A percentile compares a stretch with the other conserved stretches of the same genome.
These are phyloP conservation scores for Remersonia thermophila DNA, from an alignment of 2,329 filamentous ascomycete species.

Conservation along the genomic window DNA sequence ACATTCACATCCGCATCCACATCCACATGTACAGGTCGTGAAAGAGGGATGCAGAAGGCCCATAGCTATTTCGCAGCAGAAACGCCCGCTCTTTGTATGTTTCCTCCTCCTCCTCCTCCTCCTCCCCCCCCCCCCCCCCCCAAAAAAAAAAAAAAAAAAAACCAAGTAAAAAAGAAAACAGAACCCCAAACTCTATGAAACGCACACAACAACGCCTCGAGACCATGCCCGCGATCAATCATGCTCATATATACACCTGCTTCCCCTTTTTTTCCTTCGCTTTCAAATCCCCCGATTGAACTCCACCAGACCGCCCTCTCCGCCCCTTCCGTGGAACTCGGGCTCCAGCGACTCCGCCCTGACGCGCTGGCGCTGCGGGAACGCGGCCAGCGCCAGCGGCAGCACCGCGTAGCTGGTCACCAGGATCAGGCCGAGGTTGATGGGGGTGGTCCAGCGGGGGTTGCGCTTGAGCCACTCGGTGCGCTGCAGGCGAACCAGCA, in stretches of 20 bases:
- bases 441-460: slow-evolving; percentile 63
- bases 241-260: too few species aligned
- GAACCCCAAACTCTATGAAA: too few species aligned
- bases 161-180: too few species aligned
- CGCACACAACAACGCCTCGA: neutral
- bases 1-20: too few species aligned
- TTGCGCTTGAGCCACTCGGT: slow-evolving; percentile 68
- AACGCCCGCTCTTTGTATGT: too few species aligned
- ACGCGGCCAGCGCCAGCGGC: slow-evolving; percentile 79
- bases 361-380: slow-evolving; percentile 82
- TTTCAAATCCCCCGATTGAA: slow-evolving; percentile 88
- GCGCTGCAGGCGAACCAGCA: slow-evolving; percentile 74
- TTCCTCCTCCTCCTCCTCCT: too few species aligned
- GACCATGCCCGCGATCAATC: too few species aligned
- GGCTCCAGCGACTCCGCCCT: slow-evolving; percentile 64
- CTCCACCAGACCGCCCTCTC: slow-evolving; percentile 71
- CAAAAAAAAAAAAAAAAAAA: too few species aligned
- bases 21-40: too few species aligned
- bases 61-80: too few species aligned
- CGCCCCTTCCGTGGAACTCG: slow-evolving; percentile 74
- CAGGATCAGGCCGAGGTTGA: slow-evolving; percentile 82
- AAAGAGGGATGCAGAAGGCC: too few species aligned
- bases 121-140: too few species aligned
- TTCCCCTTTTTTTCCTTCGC: neutral
- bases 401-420: slow-evolving; percentile 78